Conservation (phyloP, 2,329 filamentous ascomycete species). For the Penicillium rolfsii region DNA sequence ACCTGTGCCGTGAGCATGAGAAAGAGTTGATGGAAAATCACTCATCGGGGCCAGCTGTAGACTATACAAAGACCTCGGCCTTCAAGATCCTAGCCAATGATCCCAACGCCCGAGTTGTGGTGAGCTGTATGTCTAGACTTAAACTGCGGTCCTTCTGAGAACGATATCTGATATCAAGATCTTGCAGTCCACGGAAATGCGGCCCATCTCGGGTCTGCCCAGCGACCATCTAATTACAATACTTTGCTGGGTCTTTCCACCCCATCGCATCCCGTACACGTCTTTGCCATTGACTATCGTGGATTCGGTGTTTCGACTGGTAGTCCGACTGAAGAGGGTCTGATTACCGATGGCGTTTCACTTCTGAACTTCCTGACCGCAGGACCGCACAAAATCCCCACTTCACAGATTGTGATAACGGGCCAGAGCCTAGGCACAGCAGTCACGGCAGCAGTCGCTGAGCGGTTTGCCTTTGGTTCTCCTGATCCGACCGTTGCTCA, state of each 20-base stretch:
- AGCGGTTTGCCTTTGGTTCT: conserved; percentile 64
- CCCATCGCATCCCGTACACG: conserved; percentile 66
- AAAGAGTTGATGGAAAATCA: conserved; percentile 59
- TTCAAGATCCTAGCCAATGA: conserved; percentile 57
- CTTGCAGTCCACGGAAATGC: conserved; percentile 65
- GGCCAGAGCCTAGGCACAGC: conserved; percentile 90
- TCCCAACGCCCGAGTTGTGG: conserved; percentile 56
- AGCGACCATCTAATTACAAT: conserved; percentile 77
- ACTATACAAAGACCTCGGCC: conserved; percentile 53
- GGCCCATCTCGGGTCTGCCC: conserved; percentile 78
- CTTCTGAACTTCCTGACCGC: conserved; percentile 67
- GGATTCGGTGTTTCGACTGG: conserved; percentile 83
- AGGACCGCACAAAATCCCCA: conserved; percentile 65
- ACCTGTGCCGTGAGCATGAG: conserved; percentile 74
- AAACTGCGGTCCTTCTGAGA: no score
- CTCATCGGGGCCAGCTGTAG: conserved; percentile 55
- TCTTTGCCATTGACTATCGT: conserved; percentile 88
- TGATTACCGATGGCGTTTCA: conserved; percentile 77
- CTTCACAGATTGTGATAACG: conserved; percentile 74
- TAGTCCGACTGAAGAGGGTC: conserved; percentile 74
- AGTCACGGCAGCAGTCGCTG: conserved; percentile 73
- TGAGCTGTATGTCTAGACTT: conserved; percentile 53
- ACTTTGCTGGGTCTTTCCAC: conserved; percentile 71
- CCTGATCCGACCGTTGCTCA: conserved; percentile 39
- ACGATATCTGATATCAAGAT: conserved; percentile 5